phyloP scores from a whole-genome alignment of 1,284 basidiomycete species.

The Cryptococcus sp. region DNA sequence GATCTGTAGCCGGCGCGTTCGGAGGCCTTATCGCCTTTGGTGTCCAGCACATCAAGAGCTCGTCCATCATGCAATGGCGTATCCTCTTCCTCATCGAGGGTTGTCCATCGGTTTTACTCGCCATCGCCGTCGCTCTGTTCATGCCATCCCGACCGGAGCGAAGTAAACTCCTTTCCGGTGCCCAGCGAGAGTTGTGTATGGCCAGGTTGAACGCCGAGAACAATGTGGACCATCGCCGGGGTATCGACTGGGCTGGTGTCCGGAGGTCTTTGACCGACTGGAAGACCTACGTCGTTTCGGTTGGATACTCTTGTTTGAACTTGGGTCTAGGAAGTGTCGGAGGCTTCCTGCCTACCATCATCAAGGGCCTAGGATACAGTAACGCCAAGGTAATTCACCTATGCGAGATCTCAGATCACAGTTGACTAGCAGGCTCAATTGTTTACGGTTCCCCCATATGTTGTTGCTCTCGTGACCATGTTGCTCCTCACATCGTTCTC shows the following conservation, averaged over 20 bases:
- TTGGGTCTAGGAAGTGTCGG: conserved; percentile 70
- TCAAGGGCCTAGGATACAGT: conserved; percentile 47
- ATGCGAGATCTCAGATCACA: background rate
- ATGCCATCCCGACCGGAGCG: conserved; percentile 75
- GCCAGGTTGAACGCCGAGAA: conserved; percentile 68
- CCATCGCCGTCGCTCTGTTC: conserved; percentile 60
- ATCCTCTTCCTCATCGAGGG: conserved; percentile 58
- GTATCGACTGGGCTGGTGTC: conserved; percentile 49
- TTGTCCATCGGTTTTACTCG: conserved; percentile 56
- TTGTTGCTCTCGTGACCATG: conserved; percentile 64
- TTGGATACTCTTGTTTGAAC: conserved; percentile 72
- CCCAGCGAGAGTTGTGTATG: conserved; percentile 69
- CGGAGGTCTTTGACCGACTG: conserved; percentile 63
- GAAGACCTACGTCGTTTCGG: conserved; percentile 55
- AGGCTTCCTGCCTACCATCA: conserved; percentile 80
- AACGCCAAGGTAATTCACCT: background rate
- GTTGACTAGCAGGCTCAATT: conserved; percentile 49
- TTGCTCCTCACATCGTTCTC: conserved; percentile 62
- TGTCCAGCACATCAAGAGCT: conserved; percentile 37
- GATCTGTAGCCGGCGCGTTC: conserved; percentile 43
- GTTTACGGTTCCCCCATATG: conserved; percentile 76
- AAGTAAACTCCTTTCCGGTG: conserved; percentile 63
- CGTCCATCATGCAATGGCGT: conserved; percentile 33
- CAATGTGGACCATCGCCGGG: too few species aligned
- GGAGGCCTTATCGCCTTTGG: conserved; percentile 45